Percentiles rank a stretch among this genome's conserved stretches.
Evolutionary conservation across 306 rosid genomes (phyloP).

Genomic region (Rosa persica): DNA sequence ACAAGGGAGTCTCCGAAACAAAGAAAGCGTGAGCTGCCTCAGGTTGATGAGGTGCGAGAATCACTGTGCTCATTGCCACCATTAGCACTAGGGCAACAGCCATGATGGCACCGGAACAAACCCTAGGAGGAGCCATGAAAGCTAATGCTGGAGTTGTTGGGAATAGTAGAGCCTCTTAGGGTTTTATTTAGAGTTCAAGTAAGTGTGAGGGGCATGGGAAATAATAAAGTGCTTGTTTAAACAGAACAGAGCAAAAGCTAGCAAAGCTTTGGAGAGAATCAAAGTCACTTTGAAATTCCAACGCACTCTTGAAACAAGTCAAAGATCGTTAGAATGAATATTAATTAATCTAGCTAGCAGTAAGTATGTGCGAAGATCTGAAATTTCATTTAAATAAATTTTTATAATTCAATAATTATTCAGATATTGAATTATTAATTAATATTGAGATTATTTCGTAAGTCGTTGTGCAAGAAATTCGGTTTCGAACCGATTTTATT

Average conservation of each 20-base stretch:
- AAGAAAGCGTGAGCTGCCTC: constrained; percentile 43
- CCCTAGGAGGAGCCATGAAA: neutral
- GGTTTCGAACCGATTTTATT: no score
- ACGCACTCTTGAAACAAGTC: neutral
- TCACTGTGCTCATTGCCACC: neutral
- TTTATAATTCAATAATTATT: no score
- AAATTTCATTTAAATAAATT: no score
- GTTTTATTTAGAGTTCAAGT: neutral
- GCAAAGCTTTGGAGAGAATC: neutral
- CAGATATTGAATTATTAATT: no score
- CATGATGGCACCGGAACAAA: neutral
- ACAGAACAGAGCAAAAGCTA: neutral
- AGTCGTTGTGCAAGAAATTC: no score
- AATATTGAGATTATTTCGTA: no score
- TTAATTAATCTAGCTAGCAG: no score
- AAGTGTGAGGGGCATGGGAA: neutral
- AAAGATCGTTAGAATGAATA: no score
- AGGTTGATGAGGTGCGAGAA: neutral
- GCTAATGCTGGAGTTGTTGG: neutral
- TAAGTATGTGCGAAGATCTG: no score
- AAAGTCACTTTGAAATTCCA: neutral
- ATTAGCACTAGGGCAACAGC: neutral
- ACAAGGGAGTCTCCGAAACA: constrained; percentile 59
- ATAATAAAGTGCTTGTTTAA: no score
- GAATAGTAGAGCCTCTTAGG: neutral